These are phyloP conservation scores for Aspergillus intermedius DNA, from an alignment of 2,329 filamentous ascomycete genomes.

Conservation along the genomic window DNA sequence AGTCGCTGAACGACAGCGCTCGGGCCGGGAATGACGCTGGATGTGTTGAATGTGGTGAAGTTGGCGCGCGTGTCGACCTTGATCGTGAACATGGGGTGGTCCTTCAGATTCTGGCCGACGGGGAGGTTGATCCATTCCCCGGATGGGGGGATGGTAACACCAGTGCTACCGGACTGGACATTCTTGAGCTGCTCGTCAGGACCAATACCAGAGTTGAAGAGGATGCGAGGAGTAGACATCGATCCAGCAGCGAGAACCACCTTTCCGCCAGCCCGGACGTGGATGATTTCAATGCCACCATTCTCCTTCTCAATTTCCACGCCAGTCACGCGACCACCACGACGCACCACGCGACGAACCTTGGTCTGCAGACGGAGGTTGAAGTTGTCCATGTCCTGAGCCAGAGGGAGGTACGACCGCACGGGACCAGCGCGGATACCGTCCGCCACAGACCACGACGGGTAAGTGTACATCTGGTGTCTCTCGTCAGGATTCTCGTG, in stretches of 20 bases:
- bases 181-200: conserved; percentile 43
- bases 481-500: conserved; percentile 56
- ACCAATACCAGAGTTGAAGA: conserved; percentile 63
- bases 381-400: conserved; percentile 56
- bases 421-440: conserved; percentile 63
- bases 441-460: conserved; percentile 59
- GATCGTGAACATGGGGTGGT: conserved; percentile 24
- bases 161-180: conserved; percentile 39
- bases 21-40: conserved; percentile 7
- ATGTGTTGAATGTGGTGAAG: conserved; percentile 14
- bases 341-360: conserved; percentile 58
- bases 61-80: conserved; percentile 11
- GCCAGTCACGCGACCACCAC: conserved; percentile 56
- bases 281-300: conserved; percentile 52
- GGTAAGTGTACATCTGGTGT: conserved; percentile 58
- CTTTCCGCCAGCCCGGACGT: conserved; percentile 55
- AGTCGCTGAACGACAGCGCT: conserved; percentile 4
- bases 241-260: conserved; percentile 62
- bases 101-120: conserved; percentile 44
- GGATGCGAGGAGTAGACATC: conserved; percentile 61
- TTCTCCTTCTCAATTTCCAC: conserved; percentile 12
- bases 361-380: conserved; percentile 59
- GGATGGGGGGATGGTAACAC: conserved; percentile 32
- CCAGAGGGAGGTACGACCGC: conserved; percentile 61
- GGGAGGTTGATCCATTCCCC: conserved; percentile 44